phyloP scores from a whole-genome alignment of 495 filamentous ascomycete genomes.

The Diplogelasinospora grovesii region DNA sequence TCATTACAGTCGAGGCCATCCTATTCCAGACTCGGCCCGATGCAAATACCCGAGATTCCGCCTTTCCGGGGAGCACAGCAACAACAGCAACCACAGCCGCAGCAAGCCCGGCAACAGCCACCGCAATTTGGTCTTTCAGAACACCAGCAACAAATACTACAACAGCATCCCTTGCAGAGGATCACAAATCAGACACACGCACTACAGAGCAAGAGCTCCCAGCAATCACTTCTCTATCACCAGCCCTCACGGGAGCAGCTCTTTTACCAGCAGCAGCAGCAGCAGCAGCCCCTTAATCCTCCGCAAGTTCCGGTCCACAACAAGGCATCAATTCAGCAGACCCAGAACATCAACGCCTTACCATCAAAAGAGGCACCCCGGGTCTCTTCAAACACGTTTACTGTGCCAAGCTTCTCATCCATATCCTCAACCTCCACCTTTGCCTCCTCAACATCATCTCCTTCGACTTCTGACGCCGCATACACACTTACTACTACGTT shows the following conservation, averaged over 20 bases:
- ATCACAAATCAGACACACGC: slow-evolving; percentile 19
- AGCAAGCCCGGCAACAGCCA: too few relatives aligned
- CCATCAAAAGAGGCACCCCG: too few relatives aligned
- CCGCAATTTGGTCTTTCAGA: too few relatives aligned
- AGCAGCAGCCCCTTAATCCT: slow-evolving; percentile 10
- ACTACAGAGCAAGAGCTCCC: slow-evolving; percentile 9
- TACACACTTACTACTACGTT: too few relatives aligned
- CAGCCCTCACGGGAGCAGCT: slow-evolving; percentile 10
- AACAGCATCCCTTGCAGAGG: slow-evolving; percentile 24
- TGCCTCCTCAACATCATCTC: too few relatives aligned
- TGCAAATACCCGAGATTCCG: slow-evolving; percentile 48
- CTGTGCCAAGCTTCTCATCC: too few relatives aligned
- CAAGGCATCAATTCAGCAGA: too few relatives aligned
- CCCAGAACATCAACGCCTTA: too few relatives aligned
- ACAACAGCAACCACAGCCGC: slow-evolving; percentile 26
- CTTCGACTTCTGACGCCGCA: too few relatives aligned
- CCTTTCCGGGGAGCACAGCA: slow-evolving; percentile 38
- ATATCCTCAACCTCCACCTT: too few relatives aligned
- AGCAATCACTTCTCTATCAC: slow-evolving; percentile 8
- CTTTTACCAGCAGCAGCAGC: slow-evolving; percentile 21
- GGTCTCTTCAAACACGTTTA: too few relatives aligned
- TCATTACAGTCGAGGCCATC: slow-evolving; percentile 15
- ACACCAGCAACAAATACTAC: slow-evolving; percentile 22
- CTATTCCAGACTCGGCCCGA: slow-evolving; percentile 14
- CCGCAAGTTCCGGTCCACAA: too few relatives aligned